A percentile compares a stretch with the other conserved stretches of the same genome.
phyloP scores from a whole-genome alignment of 2,329 filamentous ascomycete species.

The Fusarium nurragi region DNA sequence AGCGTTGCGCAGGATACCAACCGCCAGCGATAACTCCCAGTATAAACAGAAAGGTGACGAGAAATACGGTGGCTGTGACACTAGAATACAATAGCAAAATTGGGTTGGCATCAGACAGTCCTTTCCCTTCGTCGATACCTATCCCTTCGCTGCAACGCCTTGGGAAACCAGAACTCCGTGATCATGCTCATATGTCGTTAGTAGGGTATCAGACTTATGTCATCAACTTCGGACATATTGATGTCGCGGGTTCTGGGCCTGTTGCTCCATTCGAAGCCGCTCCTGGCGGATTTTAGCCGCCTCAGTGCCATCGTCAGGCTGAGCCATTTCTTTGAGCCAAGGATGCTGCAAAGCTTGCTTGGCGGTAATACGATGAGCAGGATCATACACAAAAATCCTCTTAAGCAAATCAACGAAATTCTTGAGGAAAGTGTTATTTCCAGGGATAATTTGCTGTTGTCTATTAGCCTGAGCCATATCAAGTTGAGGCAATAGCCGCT shows the following conservation, averaged over 20 bases:
- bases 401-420: slow-evolving; percentile 71
- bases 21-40: slow-evolving; percentile 40
- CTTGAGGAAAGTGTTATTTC: slow-evolving; percentile 66
- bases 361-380: slow-evolving; percentile 71
- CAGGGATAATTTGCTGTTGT: slow-evolving; percentile 70
- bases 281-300: slow-evolving; percentile 70
- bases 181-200: slow-evolving; percentile 49
- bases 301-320: slow-evolving; percentile 73
- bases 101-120: slow-evolving; percentile 35
- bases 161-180: slow-evolving; percentile 44
- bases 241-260: slow-evolving; percentile 36
- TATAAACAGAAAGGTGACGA: slow-evolving; percentile 29
- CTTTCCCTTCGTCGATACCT: slow-evolving; percentile 24
- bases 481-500: slow-evolving; percentile 34
- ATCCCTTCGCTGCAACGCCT: slow-evolving; percentile 41
- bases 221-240: slow-evolving; percentile 43
- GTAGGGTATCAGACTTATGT: slow-evolving; percentile 29
- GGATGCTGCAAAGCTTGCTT: slow-evolving; percentile 72
- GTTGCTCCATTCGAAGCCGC: slow-evolving; percentile 57
- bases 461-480: slow-evolving; percentile 4
- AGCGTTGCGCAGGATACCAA: slow-evolving; percentile 35
- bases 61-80: slow-evolving; percentile 41
- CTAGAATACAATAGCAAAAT: slow-evolving; percentile 47
- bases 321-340: slow-evolving; percentile 72
- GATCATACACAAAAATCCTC: slow-evolving; percentile 76